A percentile compares a stretch with the other conserved stretches of the same genome.
phyloP scores from a whole-genome alignment of 345 rosid genomes.

The Orychophragmus violaceus region DNA sequence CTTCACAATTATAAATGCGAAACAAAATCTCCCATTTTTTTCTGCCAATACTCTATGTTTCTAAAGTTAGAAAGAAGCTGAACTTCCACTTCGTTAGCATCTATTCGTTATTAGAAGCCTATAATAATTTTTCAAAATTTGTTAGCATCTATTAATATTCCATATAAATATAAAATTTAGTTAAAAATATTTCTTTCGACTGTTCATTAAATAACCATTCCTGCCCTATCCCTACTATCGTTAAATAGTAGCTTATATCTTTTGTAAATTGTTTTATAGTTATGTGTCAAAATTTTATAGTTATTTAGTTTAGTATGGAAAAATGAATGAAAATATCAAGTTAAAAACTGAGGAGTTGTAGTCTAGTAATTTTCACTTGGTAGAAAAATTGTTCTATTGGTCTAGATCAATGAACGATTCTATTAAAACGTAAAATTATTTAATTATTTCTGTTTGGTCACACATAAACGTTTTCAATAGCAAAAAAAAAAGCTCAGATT shows the following conservation, averaged over 20 bases:
- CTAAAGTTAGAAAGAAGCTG: constrained; percentile 8
- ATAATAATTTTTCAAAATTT: neutral
- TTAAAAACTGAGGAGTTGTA: constrained; percentile 1
- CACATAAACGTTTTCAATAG: too few relatives aligned
- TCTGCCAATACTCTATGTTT: constrained; percentile 7
- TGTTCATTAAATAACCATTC: neutral
- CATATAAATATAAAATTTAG: neutral
- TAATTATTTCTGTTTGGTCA: too few relatives aligned
- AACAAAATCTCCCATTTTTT: constrained; percentile 7
- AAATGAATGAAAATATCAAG: neutral
- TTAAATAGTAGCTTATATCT: neutral
- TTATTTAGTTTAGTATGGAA: neutral
- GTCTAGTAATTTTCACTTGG: too few relatives aligned
- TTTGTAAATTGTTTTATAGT: neutral
- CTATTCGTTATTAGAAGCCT: too few relatives aligned
- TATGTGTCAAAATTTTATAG: neutral
- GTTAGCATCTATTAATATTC: neutral
- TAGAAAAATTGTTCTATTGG: too few relatives aligned
- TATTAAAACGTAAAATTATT: too few relatives aligned
- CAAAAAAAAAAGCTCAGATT: too few relatives aligned
- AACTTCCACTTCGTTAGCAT: neutral
- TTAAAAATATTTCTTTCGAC: neutral
- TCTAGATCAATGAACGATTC: too few relatives aligned
- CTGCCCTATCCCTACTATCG: neutral
- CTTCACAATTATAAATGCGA: constrained; percentile 19